Evolutionary conservation across 2,329 filamentous ascomycete genomes (phyloP).

Genomic region (Sarocladium strictum): DNA sequence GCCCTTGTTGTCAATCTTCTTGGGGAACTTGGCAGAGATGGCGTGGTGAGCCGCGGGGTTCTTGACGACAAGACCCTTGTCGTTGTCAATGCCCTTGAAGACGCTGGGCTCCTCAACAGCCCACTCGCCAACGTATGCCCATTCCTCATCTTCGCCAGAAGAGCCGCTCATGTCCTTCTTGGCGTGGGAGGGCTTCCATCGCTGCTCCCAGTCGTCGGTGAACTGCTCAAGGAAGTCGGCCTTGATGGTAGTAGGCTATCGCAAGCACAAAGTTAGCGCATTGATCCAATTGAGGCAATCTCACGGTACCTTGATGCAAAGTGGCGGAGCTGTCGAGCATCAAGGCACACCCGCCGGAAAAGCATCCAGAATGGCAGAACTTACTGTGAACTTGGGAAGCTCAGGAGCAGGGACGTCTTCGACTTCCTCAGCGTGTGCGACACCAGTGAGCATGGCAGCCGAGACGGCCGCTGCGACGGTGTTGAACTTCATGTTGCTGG

Average conservation of each 20-base stretch:
- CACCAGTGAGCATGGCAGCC: conserved; percentile 65
- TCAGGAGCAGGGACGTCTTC: conserved; percentile 57
- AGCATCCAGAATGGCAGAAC: conserved; percentile 29
- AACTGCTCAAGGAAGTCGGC: conserved; percentile 98
- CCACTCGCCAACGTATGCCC: conserved; percentile 97
- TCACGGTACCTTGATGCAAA: neutral
- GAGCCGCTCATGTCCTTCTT: conserved; percentile 70
- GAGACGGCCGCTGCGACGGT: conserved; percentile 70
- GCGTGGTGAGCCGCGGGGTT: conserved; percentile 97
- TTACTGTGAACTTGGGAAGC: conserved; percentile 82
- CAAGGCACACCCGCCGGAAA: neutral
- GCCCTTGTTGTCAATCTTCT: conserved; percentile 94
- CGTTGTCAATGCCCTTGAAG: conserved; percentile 87
- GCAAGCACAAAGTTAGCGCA: neutral
- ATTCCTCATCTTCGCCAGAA: conserved; percentile 65
- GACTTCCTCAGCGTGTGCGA: conserved; percentile 60
- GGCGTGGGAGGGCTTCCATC: conserved; percentile 92
- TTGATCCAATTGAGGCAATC: neutral
- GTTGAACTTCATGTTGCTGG: conserved; percentile 69
- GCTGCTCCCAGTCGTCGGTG: conserved; percentile 87
- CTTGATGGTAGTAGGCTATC: conserved; percentile 78
- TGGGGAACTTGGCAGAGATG: conserved; percentile 97
- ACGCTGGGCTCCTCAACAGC: conserved; percentile 87
- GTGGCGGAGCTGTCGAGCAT: neutral
- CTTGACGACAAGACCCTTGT: conserved; percentile 97